Evolutionary conservation across 1,139 yeast species (phyloP), one percentile per base, ranked within the genome.

Genomic region (Magnusiomyces paraingens): DNA sequence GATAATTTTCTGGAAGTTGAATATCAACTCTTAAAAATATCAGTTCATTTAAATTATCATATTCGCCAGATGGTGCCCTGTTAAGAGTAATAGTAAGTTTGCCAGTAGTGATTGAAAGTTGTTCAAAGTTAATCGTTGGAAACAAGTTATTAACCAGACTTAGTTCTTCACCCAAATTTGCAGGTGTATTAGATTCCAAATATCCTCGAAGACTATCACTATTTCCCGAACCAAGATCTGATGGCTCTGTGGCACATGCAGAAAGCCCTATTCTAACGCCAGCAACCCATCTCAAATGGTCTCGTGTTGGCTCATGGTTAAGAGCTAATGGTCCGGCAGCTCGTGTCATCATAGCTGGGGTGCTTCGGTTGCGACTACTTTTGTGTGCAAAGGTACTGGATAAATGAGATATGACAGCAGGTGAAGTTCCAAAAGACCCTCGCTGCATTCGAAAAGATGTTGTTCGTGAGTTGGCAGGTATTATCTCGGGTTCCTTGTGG

Each of bases 91-190:
- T 70, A 1, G 83, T 82, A 55, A 91, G 72, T 43, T 79, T 84
- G 38, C 98, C 96, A 0, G 95, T 85, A 0, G 95, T 81, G 0
- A 93, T 95, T 1, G 93, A 83, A 6, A 93, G 90, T 63, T 83
- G 83, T 62, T 93, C 98, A 66, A 93, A 91, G 2, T 84, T 73
- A 1, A 93, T 79, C 59, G 86, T 87, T 0, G 97, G 96, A 65
- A 93, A 90, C 62, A 87, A 88, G 63, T 86, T 93, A 0, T 97
- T 11, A 8, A 91, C 93, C 35, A 81, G 75, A 60, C 95, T 85
- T 1, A 91, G 91, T 66, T 93, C 98, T 68, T 90, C 97, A 3
- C 96, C 96, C 21, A 91, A 70, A 63, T 87, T 88, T 17, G 83
- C 79, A 1, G 85, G 90, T 36, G 75, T 77, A 58, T 11, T 20